These are phyloP conservation scores for Spergularia marina DNA, from an alignment of 148 eudicot genomes.

Conservation along the genomic window DNA sequence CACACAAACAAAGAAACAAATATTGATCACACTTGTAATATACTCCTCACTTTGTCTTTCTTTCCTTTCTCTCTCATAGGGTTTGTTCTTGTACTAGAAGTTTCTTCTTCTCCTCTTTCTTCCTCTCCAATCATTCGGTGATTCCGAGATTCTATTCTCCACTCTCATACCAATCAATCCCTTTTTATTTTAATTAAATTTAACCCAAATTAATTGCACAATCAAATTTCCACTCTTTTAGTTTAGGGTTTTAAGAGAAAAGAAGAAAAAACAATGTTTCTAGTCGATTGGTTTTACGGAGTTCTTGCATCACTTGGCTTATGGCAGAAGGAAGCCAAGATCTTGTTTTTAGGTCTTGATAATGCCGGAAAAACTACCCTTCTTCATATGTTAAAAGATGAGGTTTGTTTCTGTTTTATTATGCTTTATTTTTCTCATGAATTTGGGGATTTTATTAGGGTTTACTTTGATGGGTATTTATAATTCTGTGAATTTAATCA, in stretches of 20 bases:
- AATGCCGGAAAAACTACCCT: constrained; percentile 70
- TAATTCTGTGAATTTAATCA: background rate
- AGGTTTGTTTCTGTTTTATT: constrained; percentile 35
- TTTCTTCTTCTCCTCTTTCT: background rate
- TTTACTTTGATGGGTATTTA: constrained; percentile 2
- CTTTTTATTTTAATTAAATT: background rate
- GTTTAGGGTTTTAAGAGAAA: constrained; percentile 8
- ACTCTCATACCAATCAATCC: background rate
- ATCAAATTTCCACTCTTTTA: background rate
- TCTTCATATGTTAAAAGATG: constrained; percentile 66
- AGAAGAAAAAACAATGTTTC: constrained; percentile 40
- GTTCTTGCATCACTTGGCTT: constrained; percentile 60
- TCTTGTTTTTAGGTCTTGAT: constrained; percentile 57
- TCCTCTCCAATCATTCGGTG: background rate
- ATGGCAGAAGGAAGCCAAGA: constrained; percentile 66
- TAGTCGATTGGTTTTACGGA: constrained; percentile 75
- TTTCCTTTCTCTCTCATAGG: constrained; percentile 26
- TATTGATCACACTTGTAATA: too few relatives aligned
- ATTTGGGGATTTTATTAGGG: constrained; percentile 5
- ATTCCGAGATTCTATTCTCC: background rate
- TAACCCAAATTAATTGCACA: background rate
- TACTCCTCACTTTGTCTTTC: background rate
- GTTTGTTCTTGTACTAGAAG: constrained; percentile 18
- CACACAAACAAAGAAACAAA: too few relatives aligned
- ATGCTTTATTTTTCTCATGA: background rate